Base-by-base conservation (phyloP, 495 filamentous ascomycete genomes). In the Penicillium crystallinum region DNA sequence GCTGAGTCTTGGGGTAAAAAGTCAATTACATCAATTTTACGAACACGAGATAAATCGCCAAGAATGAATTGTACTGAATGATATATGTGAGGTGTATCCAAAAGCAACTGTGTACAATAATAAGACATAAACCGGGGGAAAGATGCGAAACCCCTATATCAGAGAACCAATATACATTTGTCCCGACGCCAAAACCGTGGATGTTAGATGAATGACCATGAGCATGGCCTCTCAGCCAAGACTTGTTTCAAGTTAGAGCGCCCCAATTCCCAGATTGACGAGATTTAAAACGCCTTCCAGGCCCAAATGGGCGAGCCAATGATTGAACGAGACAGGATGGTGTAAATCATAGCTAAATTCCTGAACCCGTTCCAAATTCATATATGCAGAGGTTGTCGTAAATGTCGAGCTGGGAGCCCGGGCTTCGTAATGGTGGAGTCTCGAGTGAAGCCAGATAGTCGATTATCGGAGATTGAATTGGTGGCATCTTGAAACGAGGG, bases 141-240 rank as follows among this genome's bases (percentile, higher is more conserved):
- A 49, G 14, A 49, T 37, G 25, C 47, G 39, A 8, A 34, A 36
- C 50, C 22, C 52, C 54, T 36, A 42, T 49, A 52, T 57, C 25
- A 58, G 40, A 49, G 31, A 49, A 47, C 30, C 51, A 55, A 55
- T 62, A 37, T 58, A 49, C 47, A 64, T 47, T 22, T 52, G 22
- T 46, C 47, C 58, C 23, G 49, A 56, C 52, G 46, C 61, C 54
- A 54, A 33, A 43, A 29, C 11, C 46, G 17, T 25, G 23, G 40
- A 46, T 49, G 25, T 53, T 43, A 47, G 25, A 36, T 39, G 47
- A 25, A 55, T 56, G 50, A 43, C 54, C 42, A 42, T 36, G 46
- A 49, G 41, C 25, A 17, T 33, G 42, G 10, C 47, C 36, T n/a
- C 18, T 23, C 22, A 10, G 47, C 21, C 52, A 47, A 35, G n/a